Percentiles rank a stretch among this genome's conserved stretches.
Conservation (phyloP, 257 asterid species). For the Nicotiana tomentosiformis region DNA sequence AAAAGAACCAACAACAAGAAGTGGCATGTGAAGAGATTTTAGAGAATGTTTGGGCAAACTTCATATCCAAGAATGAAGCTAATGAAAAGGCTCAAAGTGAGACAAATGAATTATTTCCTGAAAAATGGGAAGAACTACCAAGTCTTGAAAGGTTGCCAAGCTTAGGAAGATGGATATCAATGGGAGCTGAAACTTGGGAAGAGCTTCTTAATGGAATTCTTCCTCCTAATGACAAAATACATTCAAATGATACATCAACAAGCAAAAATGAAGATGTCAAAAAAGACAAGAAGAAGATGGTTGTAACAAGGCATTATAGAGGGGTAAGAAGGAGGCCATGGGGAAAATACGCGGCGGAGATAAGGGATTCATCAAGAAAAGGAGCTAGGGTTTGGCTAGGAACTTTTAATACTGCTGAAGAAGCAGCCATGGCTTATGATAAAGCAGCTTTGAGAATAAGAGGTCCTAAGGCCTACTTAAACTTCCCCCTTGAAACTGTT, state of each 20-base stretch:
- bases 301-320: conserved; percentile 32
- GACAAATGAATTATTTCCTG: background rate
- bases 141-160: conserved; percentile 56
- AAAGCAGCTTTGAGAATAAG: conserved; percentile 63
- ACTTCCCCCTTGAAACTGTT: conserved; percentile 51
- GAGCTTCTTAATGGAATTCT: conserved; percentile 35
- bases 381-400: conserved; percentile 79
- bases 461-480: conserved; percentile 49
- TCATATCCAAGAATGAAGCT: conserved; percentile 4
- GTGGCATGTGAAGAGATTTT: conserved; percentile 5
- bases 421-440: conserved; percentile 82
- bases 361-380: conserved; percentile 61
- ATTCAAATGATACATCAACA: background rate
- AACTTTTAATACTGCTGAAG: conserved; percentile 64
- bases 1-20: background rate
- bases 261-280: background rate
- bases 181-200: conserved; percentile 74
- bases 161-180: conserved; percentile 61
- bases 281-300: background rate
- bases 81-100: background rate
- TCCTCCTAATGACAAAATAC: background rate
- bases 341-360: conserved; percentile 84
- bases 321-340: conserved; percentile 77
- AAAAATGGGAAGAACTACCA: conserved; percentile 38
- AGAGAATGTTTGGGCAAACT: conserved; percentile 17